Conservation (phyloP, 2,329 filamentous ascomycete species). For the Pyricularia sp. region DNA sequence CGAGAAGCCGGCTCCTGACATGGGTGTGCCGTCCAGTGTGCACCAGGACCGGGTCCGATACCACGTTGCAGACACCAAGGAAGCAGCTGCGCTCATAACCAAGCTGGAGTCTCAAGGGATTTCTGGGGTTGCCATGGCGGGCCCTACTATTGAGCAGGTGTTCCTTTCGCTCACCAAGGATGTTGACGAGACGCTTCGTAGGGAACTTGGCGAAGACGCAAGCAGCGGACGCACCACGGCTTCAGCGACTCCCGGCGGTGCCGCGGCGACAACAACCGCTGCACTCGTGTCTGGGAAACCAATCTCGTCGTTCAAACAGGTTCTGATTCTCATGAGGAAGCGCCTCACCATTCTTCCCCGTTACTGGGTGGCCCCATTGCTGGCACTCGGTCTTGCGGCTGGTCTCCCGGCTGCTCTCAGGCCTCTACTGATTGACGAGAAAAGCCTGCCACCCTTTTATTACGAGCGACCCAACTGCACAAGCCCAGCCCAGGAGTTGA, state of each 20-base stretch:
- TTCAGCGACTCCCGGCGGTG: neutral
- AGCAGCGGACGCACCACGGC: neutral
- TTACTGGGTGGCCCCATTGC: conserved; percentile 62
- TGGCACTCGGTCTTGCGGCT: conserved; percentile 71
- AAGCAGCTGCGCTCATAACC: conserved; percentile 59
- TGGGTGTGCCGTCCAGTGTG: conserved; percentile 41
- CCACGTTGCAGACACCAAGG: conserved; percentile 51
- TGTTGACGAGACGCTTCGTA: conserved; percentile 38
- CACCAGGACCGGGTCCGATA: conserved; percentile 63
- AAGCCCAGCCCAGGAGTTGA: neutral
- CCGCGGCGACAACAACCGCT: conserved; percentile 1
- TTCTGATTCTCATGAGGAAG: conserved; percentile 63
- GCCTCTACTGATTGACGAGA: conserved; percentile 17
- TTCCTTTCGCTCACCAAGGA: conserved; percentile 81
- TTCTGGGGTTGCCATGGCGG: conserved; percentile 70
- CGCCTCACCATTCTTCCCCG: conserved; percentile 62
- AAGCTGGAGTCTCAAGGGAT: conserved; percentile 54
- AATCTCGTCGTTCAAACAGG: conserved; percentile 59
- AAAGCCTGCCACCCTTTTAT: conserved; percentile 15
- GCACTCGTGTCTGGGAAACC: conserved; percentile 52
- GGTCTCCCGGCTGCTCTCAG: conserved; percentile 44
- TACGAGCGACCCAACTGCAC: conserved; percentile 1
- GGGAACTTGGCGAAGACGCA: conserved; percentile 1
- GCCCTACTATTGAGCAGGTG: conserved; percentile 85
- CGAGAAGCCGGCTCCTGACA: conserved; percentile 34